Percentiles rank a stretch among this genome's conserved stretches.
phyloP scores from a whole-genome alignment of 805 yeast genomes.

The Saccharomycopsis selenospora region DNA sequence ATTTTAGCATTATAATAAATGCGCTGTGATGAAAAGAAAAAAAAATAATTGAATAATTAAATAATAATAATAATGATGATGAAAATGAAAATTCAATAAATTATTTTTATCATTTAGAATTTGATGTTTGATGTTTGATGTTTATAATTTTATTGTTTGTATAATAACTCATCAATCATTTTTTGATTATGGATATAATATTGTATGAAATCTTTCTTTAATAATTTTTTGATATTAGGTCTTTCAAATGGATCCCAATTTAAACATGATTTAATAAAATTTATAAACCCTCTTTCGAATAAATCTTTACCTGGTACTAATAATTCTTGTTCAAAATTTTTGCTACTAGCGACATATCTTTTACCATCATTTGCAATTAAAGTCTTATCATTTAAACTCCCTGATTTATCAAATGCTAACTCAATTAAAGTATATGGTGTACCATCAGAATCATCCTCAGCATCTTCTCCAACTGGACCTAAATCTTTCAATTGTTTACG shows the following conservation, averaged over 20 bases:
- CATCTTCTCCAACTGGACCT: slow-evolving; percentile 31
- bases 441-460: slow-evolving; percentile 12
- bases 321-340: neutral
- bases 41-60: no score
- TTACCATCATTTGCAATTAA: slow-evolving; percentile 1
- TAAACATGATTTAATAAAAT: slow-evolving; percentile 3
- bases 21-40: no score
- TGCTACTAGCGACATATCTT: neutral
- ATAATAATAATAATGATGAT: no score
- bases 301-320: neutral
- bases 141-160: no score
- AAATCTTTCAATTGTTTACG: slow-evolving; percentile 32
- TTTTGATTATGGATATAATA: neutral
- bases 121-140: no score
- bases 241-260: slow-evolving; percentile 30
- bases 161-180: neutral
- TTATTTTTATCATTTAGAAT: no score
- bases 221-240: slow-evolving; percentile 18
- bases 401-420: slow-evolving; percentile 12
- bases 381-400: slow-evolving; percentile 4
- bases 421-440: slow-evolving; percentile 17
- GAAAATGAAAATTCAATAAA: no score
- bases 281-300: neutral
- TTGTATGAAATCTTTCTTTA: neutral
- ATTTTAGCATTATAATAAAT: no score